Percentiles rank a stretch among this genome's conserved stretches.
These are phyloP conservation scores for Penicillium sp. DNA, from an alignment of 2,329 filamentous ascomycete species.

Conservation along the genomic window DNA sequence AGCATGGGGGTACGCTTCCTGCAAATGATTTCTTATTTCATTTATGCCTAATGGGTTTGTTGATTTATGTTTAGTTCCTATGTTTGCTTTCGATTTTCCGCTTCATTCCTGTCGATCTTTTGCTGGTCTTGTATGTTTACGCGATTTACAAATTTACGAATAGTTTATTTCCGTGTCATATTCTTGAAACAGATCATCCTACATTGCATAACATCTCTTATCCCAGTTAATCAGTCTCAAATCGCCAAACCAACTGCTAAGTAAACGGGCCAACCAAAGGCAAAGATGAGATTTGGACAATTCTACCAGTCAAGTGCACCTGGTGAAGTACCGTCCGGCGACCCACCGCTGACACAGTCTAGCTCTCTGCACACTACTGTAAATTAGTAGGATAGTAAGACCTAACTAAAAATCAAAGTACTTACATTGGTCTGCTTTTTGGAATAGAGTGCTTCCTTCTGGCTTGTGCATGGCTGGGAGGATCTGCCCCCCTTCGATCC, in stretches of 20 bases:
- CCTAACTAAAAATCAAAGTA: neutral
- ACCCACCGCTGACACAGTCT: slow-evolving; percentile 15
- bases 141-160: neutral
- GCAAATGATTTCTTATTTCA: neutral
- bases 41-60: neutral
- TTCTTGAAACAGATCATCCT: neutral
- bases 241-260: neutral
- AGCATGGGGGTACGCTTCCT: neutral
- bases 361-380: slow-evolving; percentile 22
- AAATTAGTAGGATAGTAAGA: neutral
- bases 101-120: neutral
- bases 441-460: slow-evolving; percentile 24
- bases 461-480: slow-evolving; percentile 28
- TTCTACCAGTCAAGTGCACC: slow-evolving; percentile 18
- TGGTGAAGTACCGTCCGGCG: slow-evolving; percentile 2
- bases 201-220: no score
- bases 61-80: no score
- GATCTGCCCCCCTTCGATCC: slow-evolving; percentile 17
- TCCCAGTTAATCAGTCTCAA: no score
- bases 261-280: neutral
- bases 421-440: slow-evolving; percentile 31
- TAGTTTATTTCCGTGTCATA: neutral
- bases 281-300: no score
- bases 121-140: neutral
- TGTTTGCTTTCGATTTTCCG: neutral